A percentile compares a stretch with the other conserved stretches of the same genome.
Evolutionary conservation across 768 basidiomycete genomes (phyloP).

Genomic region (Pisolithus sp.): DNA sequence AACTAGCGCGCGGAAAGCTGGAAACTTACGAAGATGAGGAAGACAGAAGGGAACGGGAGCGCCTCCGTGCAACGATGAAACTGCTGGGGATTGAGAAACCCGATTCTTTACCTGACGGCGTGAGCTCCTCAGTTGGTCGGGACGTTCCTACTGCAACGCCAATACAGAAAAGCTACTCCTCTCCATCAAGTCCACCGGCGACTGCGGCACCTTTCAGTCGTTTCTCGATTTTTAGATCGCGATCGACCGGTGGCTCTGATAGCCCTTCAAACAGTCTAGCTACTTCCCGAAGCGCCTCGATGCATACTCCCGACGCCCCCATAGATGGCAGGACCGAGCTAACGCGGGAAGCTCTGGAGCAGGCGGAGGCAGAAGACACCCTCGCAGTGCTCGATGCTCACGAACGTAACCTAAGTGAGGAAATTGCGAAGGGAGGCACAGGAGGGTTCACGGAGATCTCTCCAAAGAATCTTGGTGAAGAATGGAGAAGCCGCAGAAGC

Average conservation of each 20-base stretch:
- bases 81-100: conserved; percentile 85
- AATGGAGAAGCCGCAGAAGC: conserved; percentile 51
- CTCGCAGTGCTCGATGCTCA: conserved; percentile 76
- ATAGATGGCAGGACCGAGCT: conserved; percentile 34
- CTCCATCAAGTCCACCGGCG: conserved; percentile 27
- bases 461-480: conserved; percentile 37
- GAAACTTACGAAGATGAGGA: conserved; percentile 92
- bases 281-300: conserved; percentile 29
- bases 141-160: conserved; percentile 26
- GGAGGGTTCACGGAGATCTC: conserved; percentile 79
- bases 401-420: conserved; percentile 64
- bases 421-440: conserved; percentile 66
- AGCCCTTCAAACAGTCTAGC: conserved; percentile 43
- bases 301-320: conserved; percentile 9
- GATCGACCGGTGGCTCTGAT: conserved; percentile 43
- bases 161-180: conserved; percentile 36
- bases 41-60: conserved; percentile 79
- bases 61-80: conserved; percentile 87
- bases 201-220: conserved; percentile 35
- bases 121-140: conserved; percentile 6
- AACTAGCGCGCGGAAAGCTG: conserved; percentile 65
- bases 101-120: conserved; percentile 32
- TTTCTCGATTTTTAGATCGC: conserved; percentile 66
- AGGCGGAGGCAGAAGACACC: conserved; percentile 69
- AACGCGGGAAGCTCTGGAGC: conserved; percentile 72